These are phyloP conservation scores for Calonectria pauciramosa DNA, from an alignment of 2,329 filamentous ascomycete species.

Conservation along the genomic window DNA sequence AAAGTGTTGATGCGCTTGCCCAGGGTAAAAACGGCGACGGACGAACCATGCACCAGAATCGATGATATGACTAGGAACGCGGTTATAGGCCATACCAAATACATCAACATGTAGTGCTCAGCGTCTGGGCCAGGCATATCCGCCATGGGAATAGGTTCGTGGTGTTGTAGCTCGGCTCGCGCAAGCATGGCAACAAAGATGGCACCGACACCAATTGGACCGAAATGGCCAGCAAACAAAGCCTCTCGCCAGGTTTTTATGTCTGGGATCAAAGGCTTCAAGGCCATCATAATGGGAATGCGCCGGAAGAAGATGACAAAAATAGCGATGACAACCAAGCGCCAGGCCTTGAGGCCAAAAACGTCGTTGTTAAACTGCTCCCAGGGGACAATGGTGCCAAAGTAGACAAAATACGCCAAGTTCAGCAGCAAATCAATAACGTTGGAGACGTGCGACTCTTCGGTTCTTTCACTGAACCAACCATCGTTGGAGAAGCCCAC, in stretches of 20 bases:
- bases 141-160: conserved; percentile 79
- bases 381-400: conserved; percentile 98
- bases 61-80: conserved; percentile 95
- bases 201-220: conserved; percentile 95
- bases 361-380: conserved; percentile 83
- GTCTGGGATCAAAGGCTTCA: conserved; percentile 95
- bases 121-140: conserved; percentile 68
- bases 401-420: conserved; percentile 97
- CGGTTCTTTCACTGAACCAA: conserved; percentile 98
- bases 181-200: conserved; percentile 96
- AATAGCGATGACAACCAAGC: conserved; percentile 91
- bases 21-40: conserved; percentile 95
- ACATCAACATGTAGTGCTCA: conserved; percentile 78
- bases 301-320: conserved; percentile 96
- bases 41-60: conserved; percentile 97
- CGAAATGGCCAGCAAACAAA: conserved; percentile 96
- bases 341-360: conserved; percentile 87
- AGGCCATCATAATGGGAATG: conserved; percentile 90
- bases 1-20: conserved; percentile 98
- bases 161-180: conserved; percentile 88
- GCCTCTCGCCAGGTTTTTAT: conserved; percentile 99
- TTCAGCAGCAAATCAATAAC: conserved; percentile 98
- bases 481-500: conserved; percentile 99
- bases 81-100: conserved; percentile 94
- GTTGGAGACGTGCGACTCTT: conserved; percentile 98